Percentiles rank a stretch among this genome's conserved stretches.
Conservation (phyloP, 2,329 filamentous ascomycete genomes). For the Rhynchosporium graminicola region DNA sequence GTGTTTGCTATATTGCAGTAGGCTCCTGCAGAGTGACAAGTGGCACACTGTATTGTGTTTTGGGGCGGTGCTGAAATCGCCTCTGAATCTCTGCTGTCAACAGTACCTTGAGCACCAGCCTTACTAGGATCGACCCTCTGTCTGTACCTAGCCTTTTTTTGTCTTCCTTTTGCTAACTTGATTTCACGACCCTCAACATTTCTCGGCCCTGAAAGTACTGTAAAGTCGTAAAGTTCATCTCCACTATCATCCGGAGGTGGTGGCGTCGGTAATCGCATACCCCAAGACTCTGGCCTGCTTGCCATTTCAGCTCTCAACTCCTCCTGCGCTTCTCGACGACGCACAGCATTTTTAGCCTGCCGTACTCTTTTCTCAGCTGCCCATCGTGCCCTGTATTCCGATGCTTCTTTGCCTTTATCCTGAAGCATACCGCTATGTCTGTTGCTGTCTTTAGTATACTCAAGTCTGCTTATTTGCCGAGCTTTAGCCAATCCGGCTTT, state of each 20-base stretch:
- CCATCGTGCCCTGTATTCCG: not conserved
- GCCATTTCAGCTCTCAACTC: not conserved
- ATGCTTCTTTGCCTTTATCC: not conserved
- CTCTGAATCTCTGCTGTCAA: too few relatives aligned
- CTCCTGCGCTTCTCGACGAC: not conserved
- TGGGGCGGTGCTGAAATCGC: not conserved
- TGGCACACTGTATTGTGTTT: not conserved
- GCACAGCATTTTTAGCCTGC: conserved; percentile 9
- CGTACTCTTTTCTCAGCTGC: conserved; percentile 1
- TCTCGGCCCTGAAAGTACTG: not conserved
- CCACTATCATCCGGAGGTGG: conserved; percentile 20
- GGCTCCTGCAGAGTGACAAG: not conserved
- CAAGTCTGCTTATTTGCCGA: not conserved
- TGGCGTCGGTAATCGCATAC: conserved; percentile 14
- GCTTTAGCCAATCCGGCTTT: not conserved
- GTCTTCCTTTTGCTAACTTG: too few relatives aligned
- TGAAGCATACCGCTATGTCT: not conserved
- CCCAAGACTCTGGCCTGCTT: not conserved
- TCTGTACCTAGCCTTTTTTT: too few relatives aligned
- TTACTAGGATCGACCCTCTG: too few relatives aligned
- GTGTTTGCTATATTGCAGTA: not conserved
- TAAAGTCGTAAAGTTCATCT: conserved; percentile 15
- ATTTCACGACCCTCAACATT: not conserved
- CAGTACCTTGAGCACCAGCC: too few relatives aligned
- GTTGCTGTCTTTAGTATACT: not conserved